phyloP scores from a whole-genome alignment of 2,329 filamentous ascomycete species.

The Cercospora canescens region DNA sequence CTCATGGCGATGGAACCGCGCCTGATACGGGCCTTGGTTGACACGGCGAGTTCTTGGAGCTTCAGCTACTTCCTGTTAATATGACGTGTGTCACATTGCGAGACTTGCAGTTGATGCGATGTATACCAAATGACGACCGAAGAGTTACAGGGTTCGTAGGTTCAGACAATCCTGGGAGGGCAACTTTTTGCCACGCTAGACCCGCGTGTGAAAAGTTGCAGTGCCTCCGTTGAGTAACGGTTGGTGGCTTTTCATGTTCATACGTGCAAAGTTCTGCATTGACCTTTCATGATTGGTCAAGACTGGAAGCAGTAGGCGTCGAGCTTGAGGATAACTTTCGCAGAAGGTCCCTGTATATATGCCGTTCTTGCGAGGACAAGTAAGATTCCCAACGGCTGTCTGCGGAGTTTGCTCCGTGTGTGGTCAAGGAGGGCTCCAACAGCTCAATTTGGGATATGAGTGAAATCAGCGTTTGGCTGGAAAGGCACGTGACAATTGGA shows the following conservation, averaged over 20 bases:
- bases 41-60: neutral
- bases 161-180: neutral
- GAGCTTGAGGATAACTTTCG: neutral
- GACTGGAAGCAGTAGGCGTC: neutral
- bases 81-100: neutral
- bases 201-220: too few relatives aligned
- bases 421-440: neutral
- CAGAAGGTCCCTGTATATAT: neutral
- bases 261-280: too few relatives aligned
- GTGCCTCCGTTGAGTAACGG: too few relatives aligned
- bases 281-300: neutral
- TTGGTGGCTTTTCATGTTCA: too few relatives aligned
- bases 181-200: too few relatives aligned
- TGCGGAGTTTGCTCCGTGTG: neutral
- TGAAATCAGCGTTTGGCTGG: too few relatives aligned
- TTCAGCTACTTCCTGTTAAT: neutral
- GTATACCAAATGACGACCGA: neutral
- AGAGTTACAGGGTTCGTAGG: neutral
- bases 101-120: neutral
- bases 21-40: neutral
- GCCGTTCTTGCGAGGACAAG: neutral
- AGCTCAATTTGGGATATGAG: too few relatives aligned
- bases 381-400: too few relatives aligned
- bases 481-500: too few relatives aligned
- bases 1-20: neutral